Conservation (phyloP, 371 early-diverging fungal genomes). For the Apophysomyces sp. region DNA sequence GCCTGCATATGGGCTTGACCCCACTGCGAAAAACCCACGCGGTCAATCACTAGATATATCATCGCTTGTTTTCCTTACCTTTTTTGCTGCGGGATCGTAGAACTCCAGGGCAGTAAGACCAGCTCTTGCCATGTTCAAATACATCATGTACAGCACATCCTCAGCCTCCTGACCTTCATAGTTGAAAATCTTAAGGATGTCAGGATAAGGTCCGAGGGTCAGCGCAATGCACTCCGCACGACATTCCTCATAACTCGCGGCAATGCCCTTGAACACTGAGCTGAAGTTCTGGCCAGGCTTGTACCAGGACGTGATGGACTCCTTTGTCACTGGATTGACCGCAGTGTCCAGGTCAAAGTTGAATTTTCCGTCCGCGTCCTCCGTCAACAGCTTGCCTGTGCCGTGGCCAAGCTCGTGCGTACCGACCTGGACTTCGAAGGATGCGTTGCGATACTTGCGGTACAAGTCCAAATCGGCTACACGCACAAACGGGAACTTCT, state of each 20-base stretch:
- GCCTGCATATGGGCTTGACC: constrained; percentile 70
- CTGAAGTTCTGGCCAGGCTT: constrained; percentile 61
- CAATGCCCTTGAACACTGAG: constrained; percentile 51
- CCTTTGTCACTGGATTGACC: constrained; percentile 46
- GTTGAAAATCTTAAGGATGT: constrained; percentile 54
- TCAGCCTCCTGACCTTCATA: constrained; percentile 46
- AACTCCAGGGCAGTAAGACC: constrained; percentile 56
- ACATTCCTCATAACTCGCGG: constrained; percentile 58
- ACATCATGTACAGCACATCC: constrained; percentile 55
- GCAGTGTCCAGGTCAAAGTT: constrained; percentile 52
- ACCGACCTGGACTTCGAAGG: constrained; percentile 64
- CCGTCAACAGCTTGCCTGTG: constrained; percentile 55
- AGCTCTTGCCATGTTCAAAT: constrained; percentile 62
- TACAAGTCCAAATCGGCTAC: constrained; percentile 44
- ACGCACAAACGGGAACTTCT: constrained; percentile 51
- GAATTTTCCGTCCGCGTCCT: constrained; percentile 47
- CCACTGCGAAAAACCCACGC: constrained; percentile 20
- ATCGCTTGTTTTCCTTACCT: constrained; percentile 17
- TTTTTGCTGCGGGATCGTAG: constrained; percentile 48
- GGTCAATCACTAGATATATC: neutral
- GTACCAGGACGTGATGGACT: constrained; percentile 57
- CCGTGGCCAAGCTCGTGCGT: constrained; percentile 60
- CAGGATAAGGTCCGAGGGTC: constrained; percentile 42
- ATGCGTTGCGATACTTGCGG: constrained; percentile 39
- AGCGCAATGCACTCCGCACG: constrained; percentile 66